phyloP scores from a whole-genome alignment of 352 stramenopile species.

The Pythium insidiosum region DNA sequence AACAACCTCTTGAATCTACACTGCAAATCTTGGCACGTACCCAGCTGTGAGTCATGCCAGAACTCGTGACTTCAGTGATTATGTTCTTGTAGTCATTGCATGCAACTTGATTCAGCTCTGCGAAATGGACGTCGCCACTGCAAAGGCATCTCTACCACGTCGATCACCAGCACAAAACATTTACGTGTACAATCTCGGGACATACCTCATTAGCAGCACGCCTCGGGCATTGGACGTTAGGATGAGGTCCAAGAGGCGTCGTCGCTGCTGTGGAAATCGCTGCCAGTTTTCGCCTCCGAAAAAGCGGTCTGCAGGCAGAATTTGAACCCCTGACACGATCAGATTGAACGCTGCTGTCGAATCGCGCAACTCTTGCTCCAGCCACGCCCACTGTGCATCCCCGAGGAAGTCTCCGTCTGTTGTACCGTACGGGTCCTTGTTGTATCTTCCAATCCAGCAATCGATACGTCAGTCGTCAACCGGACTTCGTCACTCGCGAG shows the following conservation, averaged over 20 bases:
- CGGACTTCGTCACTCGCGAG: too few relatives aligned
- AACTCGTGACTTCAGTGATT: constrained; percentile 52
- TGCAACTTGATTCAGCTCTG: constrained; percentile 63
- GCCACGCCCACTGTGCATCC: constrained; percentile 31
- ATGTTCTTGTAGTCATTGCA: constrained; percentile 24
- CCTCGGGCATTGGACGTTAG: constrained; percentile 31
- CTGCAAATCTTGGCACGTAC: too few relatives aligned
- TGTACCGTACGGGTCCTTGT: constrained; percentile 25
- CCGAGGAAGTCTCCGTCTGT: constrained; percentile 33
- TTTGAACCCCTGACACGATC: constrained; percentile 62
- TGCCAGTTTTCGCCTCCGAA: constrained; percentile 54
- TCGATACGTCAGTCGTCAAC: too few relatives aligned
- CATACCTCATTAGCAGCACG: constrained; percentile 47
- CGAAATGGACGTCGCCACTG: constrained; percentile 70
- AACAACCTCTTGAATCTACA: background rate
- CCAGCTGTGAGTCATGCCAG: constrained; percentile 81
- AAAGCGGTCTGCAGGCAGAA: constrained; percentile 33
- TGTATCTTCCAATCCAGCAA: too few relatives aligned
- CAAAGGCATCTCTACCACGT: background rate
- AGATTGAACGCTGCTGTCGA: constrained; percentile 61
- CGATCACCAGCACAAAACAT: background rate
- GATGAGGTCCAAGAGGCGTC: constrained; percentile 48
- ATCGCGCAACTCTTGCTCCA: constrained; percentile 25
- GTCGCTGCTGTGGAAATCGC: constrained; percentile 38
- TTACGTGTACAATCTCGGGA: too few relatives aligned